Conservation (phyloP, 164 flowering plant genomes). For the Stephania japonica region DNA sequence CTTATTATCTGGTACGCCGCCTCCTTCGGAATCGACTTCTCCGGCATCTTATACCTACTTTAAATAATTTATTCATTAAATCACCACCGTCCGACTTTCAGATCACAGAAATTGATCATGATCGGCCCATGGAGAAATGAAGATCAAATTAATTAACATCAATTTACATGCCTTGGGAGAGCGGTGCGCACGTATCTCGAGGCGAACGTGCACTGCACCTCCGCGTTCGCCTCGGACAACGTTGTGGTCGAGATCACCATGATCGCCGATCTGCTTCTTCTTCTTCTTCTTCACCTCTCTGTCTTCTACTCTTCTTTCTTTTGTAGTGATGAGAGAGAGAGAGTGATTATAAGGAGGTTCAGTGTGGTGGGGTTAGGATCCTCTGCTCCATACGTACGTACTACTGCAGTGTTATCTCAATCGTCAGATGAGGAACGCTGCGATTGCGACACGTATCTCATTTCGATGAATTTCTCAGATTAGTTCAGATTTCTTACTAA, state of each 20-base stretch:
- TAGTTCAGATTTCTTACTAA: no score
- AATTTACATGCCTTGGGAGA: slow-evolving; percentile 31
- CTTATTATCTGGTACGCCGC: slow-evolving; percentile 69
- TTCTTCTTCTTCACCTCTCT: neutral
- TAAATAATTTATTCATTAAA: neutral
- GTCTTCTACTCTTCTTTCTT: neutral
- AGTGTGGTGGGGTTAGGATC: neutral
- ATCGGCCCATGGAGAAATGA: no score
- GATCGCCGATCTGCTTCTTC: slow-evolving; percentile 15
- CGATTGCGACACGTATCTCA: no score
- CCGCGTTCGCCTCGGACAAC: slow-evolving; percentile 13
- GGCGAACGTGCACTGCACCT: slow-evolving; percentile 35
- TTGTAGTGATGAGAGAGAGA: no score
- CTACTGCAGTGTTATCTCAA: neutral
- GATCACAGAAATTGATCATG: no score
- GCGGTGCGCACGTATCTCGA: slow-evolving; percentile 46
- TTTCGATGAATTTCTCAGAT: no score
- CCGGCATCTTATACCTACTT: slow-evolving; percentile 48
- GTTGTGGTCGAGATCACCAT: slow-evolving; percentile 30
- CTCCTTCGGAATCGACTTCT: slow-evolving; percentile 56
- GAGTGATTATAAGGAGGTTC: no score
- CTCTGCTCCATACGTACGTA: neutral
- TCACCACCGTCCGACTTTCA: no score
- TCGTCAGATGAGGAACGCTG: neutral
- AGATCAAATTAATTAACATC: no score